A percentile compares a stretch with the other conserved stretches of the same genome.
Conservation (phyloP, 345 rosid genomes). For the Eucalyptus marginata region DNA sequence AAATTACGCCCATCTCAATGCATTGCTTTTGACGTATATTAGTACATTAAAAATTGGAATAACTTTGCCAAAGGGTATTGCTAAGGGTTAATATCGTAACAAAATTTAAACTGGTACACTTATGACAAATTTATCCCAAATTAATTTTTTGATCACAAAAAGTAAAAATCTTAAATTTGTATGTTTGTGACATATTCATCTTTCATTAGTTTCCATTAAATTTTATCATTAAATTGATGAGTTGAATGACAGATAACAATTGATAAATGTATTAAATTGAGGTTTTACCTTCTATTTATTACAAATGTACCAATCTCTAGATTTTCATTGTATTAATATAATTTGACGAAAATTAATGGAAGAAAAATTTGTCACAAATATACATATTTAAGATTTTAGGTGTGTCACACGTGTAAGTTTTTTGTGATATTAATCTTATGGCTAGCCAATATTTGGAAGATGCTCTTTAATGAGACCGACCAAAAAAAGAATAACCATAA, state of each 20-base stretch:
- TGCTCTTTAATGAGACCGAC: neutral
- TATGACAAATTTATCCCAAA: fast-evolving
- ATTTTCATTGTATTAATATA: no score
- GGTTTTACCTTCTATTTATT: no score
- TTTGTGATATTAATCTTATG: no score
- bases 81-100: neutral
- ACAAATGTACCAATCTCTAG: fast-evolving
- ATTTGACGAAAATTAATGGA: fast-evolving
- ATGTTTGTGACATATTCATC: no score
- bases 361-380: fast-evolving
- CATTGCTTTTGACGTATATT: neutral
- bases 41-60: neutral
- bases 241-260: fast-evolving
- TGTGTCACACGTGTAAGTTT: no score
- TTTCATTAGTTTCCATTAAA: no score
- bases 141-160: no score
- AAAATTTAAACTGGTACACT: fast-evolving
- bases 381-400: no score
- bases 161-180: fast-evolving
- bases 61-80: fast-evolving
- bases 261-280: fast-evolving
- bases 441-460: no score
- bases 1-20: neutral
- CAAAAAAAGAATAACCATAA: neutral
- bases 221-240: fast-evolving